Base-by-base conservation (phyloP, 306 rosid species). In the Vigna angularis region DNA sequence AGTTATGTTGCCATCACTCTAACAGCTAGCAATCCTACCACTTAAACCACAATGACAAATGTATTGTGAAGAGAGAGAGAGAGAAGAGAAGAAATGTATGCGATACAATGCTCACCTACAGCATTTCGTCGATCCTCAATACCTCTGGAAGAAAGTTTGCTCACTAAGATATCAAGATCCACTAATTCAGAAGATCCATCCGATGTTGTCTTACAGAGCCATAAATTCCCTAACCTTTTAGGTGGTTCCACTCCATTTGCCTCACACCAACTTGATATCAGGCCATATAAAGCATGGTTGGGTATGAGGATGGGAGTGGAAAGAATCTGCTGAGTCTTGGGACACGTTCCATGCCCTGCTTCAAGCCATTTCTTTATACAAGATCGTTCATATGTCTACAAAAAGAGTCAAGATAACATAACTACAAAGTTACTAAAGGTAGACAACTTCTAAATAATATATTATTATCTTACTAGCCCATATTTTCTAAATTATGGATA, bases 361-460 rank as follows among this genome's bases (percentile, higher is more conserved):
- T 85, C 90, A 61, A 94, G 83, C 98, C 98, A 94, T 84, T 90
- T 94, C 81, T 86, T 89, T 26, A 94, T 94, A 85, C 93, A 90
- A 75, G 89, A 83, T 52, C 96, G 94, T 58, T 94, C 98, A 76
- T 94, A 94, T 36, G 98, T 94, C 98, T 94, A 76, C 88, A 79
- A 42, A 76, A 59, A 45, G 65, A 73, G 78, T 70, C 66, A 66
- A 75, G 32, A 52, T 11, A 70, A 57, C 34, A 66, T 8, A 26
- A 66, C 52, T 72, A 66, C 32, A 48, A 57, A 51, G 86, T 66
- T 42, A 67, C 77, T 45, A 34, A 77, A 71, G 18, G 30, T 40
- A 48, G 61, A 56, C 11, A 3, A 30, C 14, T 34, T 50, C 42
- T 58, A 64, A 51, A 56, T 30, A 30, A 30, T 30, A 30, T 49